Evolutionary conservation across 2,329 filamentous ascomycete species (phyloP).

Genomic region (Pestalotiopsis sp.): DNA sequence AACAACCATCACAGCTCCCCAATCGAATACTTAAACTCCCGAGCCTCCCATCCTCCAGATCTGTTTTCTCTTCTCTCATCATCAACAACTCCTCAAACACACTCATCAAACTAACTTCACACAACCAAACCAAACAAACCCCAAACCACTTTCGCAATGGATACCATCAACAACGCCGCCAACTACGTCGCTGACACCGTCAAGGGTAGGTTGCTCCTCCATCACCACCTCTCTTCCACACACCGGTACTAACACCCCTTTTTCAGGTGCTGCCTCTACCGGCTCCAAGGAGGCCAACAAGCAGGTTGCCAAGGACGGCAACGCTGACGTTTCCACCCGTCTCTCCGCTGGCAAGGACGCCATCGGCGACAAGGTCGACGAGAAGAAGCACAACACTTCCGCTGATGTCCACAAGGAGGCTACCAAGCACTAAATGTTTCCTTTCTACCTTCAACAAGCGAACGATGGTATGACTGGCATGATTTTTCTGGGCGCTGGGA

Average conservation of each 20-base stretch:
- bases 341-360: slow-evolving; percentile 45
- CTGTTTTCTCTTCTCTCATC: slow-evolving; percentile 1
- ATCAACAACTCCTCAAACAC: slow-evolving; percentile 1
- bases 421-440: slow-evolving; percentile 33
- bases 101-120: slow-evolving; percentile 9
- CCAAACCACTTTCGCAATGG: slow-evolving; percentile 38
- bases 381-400: slow-evolving; percentile 35
- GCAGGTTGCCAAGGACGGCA: slow-evolving; percentile 60
- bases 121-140: slow-evolving; percentile 8
- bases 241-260: not conserved
- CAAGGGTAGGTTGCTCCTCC: slow-evolving; percentile 38
- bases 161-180: slow-evolving; percentile 55
- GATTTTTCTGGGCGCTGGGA: not conserved
- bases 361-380: slow-evolving; percentile 40
- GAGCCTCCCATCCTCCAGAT: not conserved
- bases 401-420: slow-evolving; percentile 37
- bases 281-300: slow-evolving; percentile 68
- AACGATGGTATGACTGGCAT: slow-evolving; percentile 1
- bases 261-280: slow-evolving; percentile 39
- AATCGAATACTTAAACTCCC: slow-evolving; percentile 10
- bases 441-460: not conserved
- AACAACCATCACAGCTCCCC: not conserved
- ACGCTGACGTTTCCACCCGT: slow-evolving; percentile 52
- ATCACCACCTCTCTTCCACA: not conserved
- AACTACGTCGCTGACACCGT: slow-evolving; percentile 67